Conservation (phyloP, 139 green algal genomes). For the Deuterostichococcus epilithicus region DNA sequence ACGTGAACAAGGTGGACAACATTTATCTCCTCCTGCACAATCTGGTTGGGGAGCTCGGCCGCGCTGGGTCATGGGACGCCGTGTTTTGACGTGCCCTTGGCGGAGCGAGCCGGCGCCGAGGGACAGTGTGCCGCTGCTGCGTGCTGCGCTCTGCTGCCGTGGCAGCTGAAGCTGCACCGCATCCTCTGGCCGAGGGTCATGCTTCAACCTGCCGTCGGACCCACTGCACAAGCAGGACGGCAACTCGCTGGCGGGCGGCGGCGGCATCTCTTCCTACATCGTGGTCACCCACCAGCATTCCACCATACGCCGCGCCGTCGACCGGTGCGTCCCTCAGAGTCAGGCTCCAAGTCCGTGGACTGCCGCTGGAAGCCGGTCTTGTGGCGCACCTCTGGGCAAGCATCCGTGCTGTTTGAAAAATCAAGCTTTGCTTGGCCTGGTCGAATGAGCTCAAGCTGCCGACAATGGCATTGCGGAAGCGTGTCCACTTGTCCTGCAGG, state of each 20-base stretch:
- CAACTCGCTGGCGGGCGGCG: neutral
- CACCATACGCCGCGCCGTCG: constrained; percentile 91
- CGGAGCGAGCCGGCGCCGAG: too few species aligned
- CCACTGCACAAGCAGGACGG: neutral
- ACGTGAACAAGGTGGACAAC: constrained; percentile 29
- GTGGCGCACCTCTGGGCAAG: neutral
- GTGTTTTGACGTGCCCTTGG: too few species aligned
- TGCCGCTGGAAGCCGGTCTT: neutral
- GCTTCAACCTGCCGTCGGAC: neutral
- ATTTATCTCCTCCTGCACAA: too few species aligned
- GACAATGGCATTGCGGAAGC: too few species aligned
- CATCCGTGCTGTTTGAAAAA: neutral
- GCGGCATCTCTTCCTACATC: constrained; percentile 88
- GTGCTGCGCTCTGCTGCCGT: too few species aligned
- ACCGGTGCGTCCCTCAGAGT: constrained; percentile 56
- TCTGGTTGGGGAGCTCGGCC: too few species aligned
- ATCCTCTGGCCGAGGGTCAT: constrained; percentile 9
- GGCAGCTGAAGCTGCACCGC: constrained; percentile 8
- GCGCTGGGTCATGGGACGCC: too few species aligned
- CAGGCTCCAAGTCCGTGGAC: too few species aligned
- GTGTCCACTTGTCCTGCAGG: neutral
- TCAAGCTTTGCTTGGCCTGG: too few species aligned
- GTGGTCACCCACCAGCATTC: constrained; percentile 99
- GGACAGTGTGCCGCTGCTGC: too few species aligned
- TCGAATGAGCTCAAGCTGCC: too few species aligned